phyloP scores from a whole-genome alignment of 176 grass and related monocot genomes.

The Puya raimondii region DNA sequence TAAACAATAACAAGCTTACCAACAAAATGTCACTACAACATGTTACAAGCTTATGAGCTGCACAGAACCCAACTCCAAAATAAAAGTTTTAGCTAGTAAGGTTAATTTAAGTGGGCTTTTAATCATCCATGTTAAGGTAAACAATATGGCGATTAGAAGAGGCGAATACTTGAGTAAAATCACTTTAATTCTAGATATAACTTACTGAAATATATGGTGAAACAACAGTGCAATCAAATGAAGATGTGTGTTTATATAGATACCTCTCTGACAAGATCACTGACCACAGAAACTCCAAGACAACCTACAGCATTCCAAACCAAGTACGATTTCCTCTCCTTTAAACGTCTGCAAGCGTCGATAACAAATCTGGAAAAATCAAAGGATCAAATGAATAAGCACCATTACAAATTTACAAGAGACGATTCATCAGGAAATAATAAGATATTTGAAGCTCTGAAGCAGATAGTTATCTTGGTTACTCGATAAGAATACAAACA shows the following conservation, averaged over 20 bases:
- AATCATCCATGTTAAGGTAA: too few species aligned
- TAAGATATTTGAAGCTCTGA: not conserved
- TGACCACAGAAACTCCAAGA: conserved; percentile 68
- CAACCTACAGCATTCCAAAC: conserved; percentile 87
- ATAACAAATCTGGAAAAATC: conserved; percentile 61
- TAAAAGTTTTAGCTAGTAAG: too few species aligned
- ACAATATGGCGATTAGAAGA: too few species aligned
- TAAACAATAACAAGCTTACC: too few species aligned
- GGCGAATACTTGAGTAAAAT: too few species aligned
- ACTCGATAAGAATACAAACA: too few species aligned
- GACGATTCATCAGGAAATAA: not conserved
- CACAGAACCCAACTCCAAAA: too few species aligned
- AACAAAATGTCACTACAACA: too few species aligned
- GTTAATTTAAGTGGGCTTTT: too few species aligned
- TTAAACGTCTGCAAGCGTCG: conserved; percentile 70
- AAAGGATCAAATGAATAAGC: conserved; percentile 7
- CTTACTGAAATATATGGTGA: conserved; percentile 3
- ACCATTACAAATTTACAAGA: not conserved
- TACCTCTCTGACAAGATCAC: conserved; percentile 92
- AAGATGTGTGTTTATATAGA: not conserved
- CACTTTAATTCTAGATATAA: too few species aligned
- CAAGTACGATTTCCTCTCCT: conserved; percentile 83
- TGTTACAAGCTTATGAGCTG: too few species aligned
- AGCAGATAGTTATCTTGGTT: not conserved
- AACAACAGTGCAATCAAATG: conserved; percentile 3